Evolutionary conservation across 441 rosid species (phyloP).

Genomic region (Bocquillonia castaneifolia): DNA sequence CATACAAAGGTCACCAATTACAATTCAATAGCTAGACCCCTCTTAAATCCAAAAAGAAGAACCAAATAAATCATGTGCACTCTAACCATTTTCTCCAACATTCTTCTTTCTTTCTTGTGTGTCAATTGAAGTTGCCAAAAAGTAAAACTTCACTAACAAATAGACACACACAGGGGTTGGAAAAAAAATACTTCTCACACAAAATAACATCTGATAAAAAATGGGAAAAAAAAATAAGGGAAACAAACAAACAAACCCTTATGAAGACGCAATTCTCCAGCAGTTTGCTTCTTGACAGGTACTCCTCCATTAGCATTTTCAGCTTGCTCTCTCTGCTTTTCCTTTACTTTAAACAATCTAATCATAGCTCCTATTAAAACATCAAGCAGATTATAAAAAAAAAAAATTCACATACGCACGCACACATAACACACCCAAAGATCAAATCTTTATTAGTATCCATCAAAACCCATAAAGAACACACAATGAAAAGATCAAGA

Average conservation of each 20-base stretch:
- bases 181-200: neutral
- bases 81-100: neutral
- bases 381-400: neutral
- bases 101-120: neutral
- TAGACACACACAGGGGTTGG: neutral
- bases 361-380: constrained; percentile 56
- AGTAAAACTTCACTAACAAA: neutral
- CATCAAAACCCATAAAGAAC: neutral
- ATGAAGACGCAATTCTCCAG: constrained; percentile 92
- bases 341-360: constrained; percentile 87
- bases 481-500: neutral
- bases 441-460: neutral
- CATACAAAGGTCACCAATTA: neutral
- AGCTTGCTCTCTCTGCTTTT: constrained; percentile 80
- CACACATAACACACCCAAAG: neutral
- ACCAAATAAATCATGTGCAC: neutral
- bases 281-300: constrained; percentile 69
- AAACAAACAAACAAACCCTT: constrained; percentile 49
- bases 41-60: neutral
- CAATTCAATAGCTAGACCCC: neutral
- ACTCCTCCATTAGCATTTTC: constrained; percentile 64
- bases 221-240: neutral
- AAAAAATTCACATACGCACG: no score
- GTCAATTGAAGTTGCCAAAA: neutral
- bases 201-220: neutral